phyloP scores from a whole-genome alignment of 2,329 filamentous ascomycete genomes.

The Metarhizium anisopliae region DNA sequence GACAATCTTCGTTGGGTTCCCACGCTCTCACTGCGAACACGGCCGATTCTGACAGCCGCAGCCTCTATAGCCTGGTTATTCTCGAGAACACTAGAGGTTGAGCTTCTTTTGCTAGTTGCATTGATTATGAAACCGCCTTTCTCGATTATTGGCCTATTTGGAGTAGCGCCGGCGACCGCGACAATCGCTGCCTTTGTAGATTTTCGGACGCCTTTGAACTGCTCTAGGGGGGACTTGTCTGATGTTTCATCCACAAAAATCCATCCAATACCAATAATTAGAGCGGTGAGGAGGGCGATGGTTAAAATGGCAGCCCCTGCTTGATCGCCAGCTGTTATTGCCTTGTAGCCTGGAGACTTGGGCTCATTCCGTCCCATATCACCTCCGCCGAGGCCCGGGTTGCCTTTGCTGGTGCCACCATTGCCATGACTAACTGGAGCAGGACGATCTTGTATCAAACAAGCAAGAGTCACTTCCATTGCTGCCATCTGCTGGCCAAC shows the following conservation, averaged over 20 bases:
- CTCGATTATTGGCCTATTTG: constrained; percentile 14
- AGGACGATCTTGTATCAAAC: constrained; percentile 38
- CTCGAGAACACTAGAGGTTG: constrained; percentile 10
- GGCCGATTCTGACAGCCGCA: constrained; percentile 11
- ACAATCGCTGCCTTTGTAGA: constrained; percentile 14
- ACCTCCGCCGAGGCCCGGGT: constrained; percentile 35
- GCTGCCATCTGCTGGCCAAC: constrained; percentile 65
- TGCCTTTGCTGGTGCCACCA: constrained; percentile 48
- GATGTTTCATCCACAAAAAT: constrained; percentile 40
- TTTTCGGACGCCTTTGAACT: constrained; percentile 18
- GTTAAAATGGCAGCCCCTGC: constrained; percentile 62
- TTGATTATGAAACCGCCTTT: constrained; percentile 11
- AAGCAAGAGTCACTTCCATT: constrained; percentile 55
- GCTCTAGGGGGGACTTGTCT: constrained; percentile 21
- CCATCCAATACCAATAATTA: constrained; percentile 44
- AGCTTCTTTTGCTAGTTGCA: constrained; percentile 12
- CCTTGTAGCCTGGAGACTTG: constrained; percentile 13
- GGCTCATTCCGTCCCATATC: constrained; percentile 32
- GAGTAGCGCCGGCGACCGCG: constrained; percentile 13
- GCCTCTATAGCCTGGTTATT: constrained; percentile 10
- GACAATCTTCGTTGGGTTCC: constrained; percentile 18
- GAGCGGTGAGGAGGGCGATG: constrained; percentile 40
- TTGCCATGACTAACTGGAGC: constrained; percentile 37
- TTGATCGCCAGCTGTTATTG: constrained; percentile 48
- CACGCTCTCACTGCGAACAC: constrained; percentile 11